Conservation (phyloP, 371 early-diverging fungal genomes). For the Mucor racemosus region DNA sequence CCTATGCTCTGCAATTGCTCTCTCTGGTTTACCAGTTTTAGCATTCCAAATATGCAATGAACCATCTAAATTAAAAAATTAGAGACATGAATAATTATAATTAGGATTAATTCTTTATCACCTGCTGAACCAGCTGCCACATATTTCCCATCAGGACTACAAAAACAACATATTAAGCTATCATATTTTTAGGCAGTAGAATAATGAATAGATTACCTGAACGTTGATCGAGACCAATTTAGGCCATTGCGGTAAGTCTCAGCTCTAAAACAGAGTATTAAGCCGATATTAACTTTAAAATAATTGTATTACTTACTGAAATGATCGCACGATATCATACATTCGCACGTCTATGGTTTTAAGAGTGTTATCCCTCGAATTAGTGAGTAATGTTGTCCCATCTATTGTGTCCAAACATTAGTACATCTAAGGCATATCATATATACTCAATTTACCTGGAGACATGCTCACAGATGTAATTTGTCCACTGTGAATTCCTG, state of each 20-base stretch:
- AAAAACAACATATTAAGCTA: constrained; percentile 8
- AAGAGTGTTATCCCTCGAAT: constrained; percentile 92
- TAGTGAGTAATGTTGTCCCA: constrained; percentile 78
- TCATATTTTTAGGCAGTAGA: not conserved
- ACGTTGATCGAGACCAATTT: constrained; percentile 90
- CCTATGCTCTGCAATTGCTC: constrained; percentile 58
- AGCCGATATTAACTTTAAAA: not conserved
- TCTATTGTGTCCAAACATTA: constrained; percentile 45
- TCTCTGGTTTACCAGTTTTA: constrained; percentile 55
- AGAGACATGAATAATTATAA: not conserved
- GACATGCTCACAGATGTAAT: constrained; percentile 84
- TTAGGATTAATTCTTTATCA: constrained; percentile 19
- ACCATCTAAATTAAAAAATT: constrained; percentile 59
- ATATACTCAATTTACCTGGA: constrained; percentile 51
- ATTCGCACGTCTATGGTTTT: constrained; percentile 82
- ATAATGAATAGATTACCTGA: constrained; percentile 55
- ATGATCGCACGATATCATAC: constrained; percentile 73
- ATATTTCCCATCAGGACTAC: constrained; percentile 85
- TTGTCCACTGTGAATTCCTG: constrained; percentile 85
- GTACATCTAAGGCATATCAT: not conserved
- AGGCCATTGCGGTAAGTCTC: constrained; percentile 79
- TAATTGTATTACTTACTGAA: constrained; percentile 48
- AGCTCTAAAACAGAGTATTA: constrained; percentile 52
- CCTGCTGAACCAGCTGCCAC: constrained; percentile 81
- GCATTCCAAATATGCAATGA: constrained; percentile 79